Evolutionary conservation across 768 basidiomycete genomes (phyloP).

Genomic region (Coprinopsis sp.): DNA sequence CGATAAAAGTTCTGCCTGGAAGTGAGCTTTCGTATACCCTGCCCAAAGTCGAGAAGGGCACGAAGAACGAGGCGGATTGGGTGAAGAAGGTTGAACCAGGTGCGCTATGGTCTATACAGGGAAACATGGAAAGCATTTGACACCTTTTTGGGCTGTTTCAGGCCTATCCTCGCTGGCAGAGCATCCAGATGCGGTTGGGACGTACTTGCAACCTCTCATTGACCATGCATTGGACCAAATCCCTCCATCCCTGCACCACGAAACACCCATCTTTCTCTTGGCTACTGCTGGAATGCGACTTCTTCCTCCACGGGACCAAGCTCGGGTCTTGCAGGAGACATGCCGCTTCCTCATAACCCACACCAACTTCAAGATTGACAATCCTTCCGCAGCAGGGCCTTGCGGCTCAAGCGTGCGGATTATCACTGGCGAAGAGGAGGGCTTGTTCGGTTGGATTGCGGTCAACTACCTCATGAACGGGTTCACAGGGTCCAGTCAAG

Average conservation of each 20-base stretch:
- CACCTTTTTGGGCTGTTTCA: conserved; percentile 24
- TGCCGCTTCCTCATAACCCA: conserved; percentile 73
- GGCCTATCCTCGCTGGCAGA: conserved; percentile 83
- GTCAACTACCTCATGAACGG: conserved; percentile 99
- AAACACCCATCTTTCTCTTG: conserved; percentile 89
- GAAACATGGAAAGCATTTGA: not conserved
- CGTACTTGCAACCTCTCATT: conserved; percentile 79
- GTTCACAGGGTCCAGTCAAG: conserved; percentile 53
- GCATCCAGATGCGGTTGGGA: conserved; percentile 62
- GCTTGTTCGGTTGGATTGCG: conserved; percentile 97
- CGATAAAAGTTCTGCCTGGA: conserved; percentile 44
- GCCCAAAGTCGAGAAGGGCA: conserved; percentile 90
- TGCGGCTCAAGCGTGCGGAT: conserved; percentile 93
- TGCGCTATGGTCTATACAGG: conserved; percentile 34
- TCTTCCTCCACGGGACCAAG: conserved; percentile 62
- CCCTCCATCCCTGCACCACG: conserved; percentile 77
- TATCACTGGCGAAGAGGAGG: conserved; percentile 97
- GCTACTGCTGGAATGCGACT: conserved; percentile 98
- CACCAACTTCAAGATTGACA: conserved; percentile 76
- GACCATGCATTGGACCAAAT: conserved; percentile 77
- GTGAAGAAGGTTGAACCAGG: conserved; percentile 91
- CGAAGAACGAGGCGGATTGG: conserved; percentile 77
- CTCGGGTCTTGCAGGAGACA: conserved; percentile 65
- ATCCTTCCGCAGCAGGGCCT: conserved; percentile 60
- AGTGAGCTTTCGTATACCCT: conserved; percentile 51